Evolutionary conservation across 176 grass and related monocot genomes (phyloP).

Genomic region (Alloteropsis semialata): DNA sequence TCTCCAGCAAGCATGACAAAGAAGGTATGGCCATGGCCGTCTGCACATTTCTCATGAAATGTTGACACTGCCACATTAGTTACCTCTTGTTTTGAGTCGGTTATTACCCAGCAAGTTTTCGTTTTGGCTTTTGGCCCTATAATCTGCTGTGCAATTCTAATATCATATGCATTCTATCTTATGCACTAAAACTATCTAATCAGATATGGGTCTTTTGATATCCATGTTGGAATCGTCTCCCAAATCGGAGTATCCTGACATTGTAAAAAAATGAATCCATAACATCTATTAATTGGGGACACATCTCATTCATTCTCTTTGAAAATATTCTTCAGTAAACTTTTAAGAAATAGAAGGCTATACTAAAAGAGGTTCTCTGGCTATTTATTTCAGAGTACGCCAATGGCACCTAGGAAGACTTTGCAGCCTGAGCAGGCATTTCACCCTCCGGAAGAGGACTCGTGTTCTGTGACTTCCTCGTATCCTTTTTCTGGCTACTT

Average conservation of each 20-base stretch:
- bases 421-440: slow-evolving; percentile 38
- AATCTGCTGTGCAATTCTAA: not conserved
- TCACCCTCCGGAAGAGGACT: slow-evolving; percentile 59
- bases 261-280: slow-evolving; percentile 1
- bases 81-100: slow-evolving; percentile 5
- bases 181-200: not conserved
- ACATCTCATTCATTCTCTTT: not conserved
- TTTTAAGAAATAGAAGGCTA: slow-evolving; percentile 10
- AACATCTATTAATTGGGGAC: not conserved
- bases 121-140: not conserved
- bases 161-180: not conserved
- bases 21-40: slow-evolving; percentile 21
- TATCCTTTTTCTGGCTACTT: slow-evolving; percentile 59
- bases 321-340: slow-evolving; percentile 1
- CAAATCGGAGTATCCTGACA: not conserved
- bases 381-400: slow-evolving; percentile 43
- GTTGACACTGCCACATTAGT: not conserved
- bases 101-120: not conserved
- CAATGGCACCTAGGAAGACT: slow-evolving; percentile 36
- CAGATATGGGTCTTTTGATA: not conserved
- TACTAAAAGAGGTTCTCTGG: slow-evolving; percentile 14
- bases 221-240: slow-evolving; percentile 20
- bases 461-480: slow-evolving; percentile 68
- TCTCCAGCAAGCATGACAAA: slow-evolving; percentile 42
- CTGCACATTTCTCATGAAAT: not conserved